Percentiles rank a stretch among this genome's conserved stretches.
Evolutionary conservation across 345 rosid species (phyloP).

Genomic region (Salix caprea): DNA sequence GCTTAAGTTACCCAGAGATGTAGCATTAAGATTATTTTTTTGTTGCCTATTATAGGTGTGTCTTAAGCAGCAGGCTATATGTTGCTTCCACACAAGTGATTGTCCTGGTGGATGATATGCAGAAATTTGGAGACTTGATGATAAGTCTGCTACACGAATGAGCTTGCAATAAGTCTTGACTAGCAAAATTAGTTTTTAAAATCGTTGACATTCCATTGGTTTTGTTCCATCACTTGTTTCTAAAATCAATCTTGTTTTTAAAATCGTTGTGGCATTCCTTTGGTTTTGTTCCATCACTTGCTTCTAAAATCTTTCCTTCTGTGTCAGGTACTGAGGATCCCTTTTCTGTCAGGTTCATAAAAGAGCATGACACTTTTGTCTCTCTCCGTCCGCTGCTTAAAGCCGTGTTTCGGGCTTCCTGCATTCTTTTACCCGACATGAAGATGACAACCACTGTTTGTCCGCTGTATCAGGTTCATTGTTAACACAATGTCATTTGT

Average conservation of each 20-base stretch:
- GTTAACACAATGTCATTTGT: neutral
- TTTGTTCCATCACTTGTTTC: neutral
- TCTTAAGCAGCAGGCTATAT: neutral
- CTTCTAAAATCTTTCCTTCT: neutral
- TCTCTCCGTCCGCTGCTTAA: neutral
- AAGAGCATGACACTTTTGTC: neutral
- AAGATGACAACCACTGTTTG: neutral
- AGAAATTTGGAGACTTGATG: neutral
- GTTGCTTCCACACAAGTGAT: neutral
- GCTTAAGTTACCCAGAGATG: neutral
- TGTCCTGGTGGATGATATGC: neutral
- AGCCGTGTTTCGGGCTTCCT: neutral
- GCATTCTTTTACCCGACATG: neutral
- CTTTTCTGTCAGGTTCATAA: neutral
- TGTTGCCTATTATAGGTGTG: neutral
- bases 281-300: neutral
- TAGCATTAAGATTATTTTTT: neutral
- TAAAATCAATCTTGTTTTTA: neutral
- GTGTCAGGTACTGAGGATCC: neutral
- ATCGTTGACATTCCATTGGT: neutral
- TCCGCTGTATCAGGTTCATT: neutral
- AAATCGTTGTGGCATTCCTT: neutral
- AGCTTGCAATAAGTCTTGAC: neutral
- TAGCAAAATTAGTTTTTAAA: neutral
- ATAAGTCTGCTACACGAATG: neutral